A percentile compares a stretch with the other conserved stretches of the same genome.
These are phyloP conservation scores for Talaromyces trachyspermus DNA, from an alignment of 495 filamentous ascomycete genomes.

Conservation along the genomic window DNA sequence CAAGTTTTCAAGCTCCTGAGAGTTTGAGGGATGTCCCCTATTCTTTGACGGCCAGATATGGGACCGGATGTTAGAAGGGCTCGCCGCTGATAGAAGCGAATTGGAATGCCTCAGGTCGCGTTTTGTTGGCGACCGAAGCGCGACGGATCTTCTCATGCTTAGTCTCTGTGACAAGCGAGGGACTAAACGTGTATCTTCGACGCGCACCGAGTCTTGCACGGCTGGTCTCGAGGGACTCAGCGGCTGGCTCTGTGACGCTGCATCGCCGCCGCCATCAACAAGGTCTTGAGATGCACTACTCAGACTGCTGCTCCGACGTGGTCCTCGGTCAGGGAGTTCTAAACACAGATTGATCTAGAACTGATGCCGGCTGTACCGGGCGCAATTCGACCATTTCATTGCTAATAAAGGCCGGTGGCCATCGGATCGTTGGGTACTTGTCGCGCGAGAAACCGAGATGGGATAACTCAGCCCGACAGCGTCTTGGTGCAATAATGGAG, in stretches of 20 bases:
- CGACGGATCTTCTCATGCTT: conserved; percentile 43
- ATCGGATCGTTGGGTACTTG: no score
- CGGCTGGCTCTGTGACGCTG: no score
- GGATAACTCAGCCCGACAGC: background rate
- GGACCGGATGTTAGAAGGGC: conserved; percentile 8
- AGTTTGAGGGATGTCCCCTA: conserved; percentile 1
- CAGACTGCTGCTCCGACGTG: no score
- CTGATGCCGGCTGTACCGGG: background rate
- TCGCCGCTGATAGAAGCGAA: conserved; percentile 6
- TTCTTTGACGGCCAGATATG: conserved; percentile 3
- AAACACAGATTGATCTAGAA: background rate
- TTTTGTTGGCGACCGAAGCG: conserved; percentile 30
- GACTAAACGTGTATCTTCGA: background rate
- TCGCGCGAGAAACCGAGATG: background rate
- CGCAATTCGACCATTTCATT: background rate
- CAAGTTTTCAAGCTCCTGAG: conserved; percentile 11
- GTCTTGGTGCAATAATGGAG: background rate
- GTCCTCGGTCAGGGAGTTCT: background rate
- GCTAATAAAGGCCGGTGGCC: no score
- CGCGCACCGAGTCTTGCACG: background rate
- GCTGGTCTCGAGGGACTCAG: background rate
- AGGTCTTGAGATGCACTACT: no score
- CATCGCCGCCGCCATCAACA: no score
- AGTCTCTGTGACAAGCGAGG: background rate
- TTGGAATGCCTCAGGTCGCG: conserved; percentile 10